phyloP scores from a whole-genome alignment of 108 stramenopile species.

The Bacterosira constricta region DNA sequence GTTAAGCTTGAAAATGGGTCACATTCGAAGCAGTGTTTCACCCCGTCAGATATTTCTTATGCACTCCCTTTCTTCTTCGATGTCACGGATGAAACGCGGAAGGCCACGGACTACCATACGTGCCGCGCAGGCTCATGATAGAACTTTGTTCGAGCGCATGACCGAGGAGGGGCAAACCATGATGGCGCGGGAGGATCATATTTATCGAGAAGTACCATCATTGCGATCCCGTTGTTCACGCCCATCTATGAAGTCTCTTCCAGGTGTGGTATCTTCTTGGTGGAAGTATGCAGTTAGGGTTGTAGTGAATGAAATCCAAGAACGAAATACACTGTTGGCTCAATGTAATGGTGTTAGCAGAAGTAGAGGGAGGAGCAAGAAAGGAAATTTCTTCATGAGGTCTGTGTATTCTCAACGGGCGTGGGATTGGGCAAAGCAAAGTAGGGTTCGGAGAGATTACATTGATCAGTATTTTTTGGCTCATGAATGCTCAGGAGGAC shows the following conservation, averaged over 20 bases:
- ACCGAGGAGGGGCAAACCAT: slow-evolving; percentile 26
- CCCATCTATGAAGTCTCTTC: slow-evolving; percentile 12
- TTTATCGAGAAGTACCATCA: slow-evolving; percentile 17
- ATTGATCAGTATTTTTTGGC: slow-evolving; percentile 60
- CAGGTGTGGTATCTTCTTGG: slow-evolving; percentile 57
- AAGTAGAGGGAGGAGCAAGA: slow-evolving; percentile 32
- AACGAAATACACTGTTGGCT: slow-evolving; percentile 41
- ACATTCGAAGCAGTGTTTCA: slow-evolving; percentile 55
- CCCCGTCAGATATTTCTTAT: slow-evolving; percentile 64
- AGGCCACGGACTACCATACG: slow-evolving; percentile 62
- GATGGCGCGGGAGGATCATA: slow-evolving; percentile 34
- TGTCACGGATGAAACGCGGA: slow-evolving; percentile 63
- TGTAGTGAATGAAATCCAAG: slow-evolving; percentile 59
- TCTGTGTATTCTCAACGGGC: background rate
- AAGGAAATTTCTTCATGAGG: slow-evolving; percentile 29
- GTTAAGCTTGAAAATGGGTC: slow-evolving; percentile 50
- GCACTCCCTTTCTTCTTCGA: slow-evolving; percentile 50
- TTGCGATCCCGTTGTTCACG: slow-evolving; percentile 24
- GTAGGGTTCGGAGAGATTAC: slow-evolving; percentile 64
- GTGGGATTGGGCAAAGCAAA: slow-evolving; percentile 61
- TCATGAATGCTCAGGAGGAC: slow-evolving; percentile 9
- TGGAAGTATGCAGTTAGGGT: slow-evolving; percentile 66
- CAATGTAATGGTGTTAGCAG: slow-evolving; percentile 3
- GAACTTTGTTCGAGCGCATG: slow-evolving; percentile 15
- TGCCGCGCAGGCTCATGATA: slow-evolving; percentile 23